Evolutionary conservation across 108 stramenopile species (phyloP).

Genomic region (Aurantiochytrium sp.): DNA sequence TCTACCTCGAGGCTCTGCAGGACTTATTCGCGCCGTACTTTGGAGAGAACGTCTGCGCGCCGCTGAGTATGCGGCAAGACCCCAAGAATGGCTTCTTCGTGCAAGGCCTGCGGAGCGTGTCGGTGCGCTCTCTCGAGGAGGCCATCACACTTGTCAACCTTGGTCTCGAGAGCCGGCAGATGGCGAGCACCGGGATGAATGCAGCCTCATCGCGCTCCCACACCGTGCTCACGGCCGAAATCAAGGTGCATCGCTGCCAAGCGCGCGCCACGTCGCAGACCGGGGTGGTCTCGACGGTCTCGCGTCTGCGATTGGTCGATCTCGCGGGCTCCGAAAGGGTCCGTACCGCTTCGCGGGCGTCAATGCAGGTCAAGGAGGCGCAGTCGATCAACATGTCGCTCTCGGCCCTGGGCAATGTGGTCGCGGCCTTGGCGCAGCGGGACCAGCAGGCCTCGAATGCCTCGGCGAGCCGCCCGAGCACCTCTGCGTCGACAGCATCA

Average conservation of each 20-base stretch:
- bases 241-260: background rate
- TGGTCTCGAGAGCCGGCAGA: slow-evolving; percentile 31
- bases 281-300: background rate
- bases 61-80: background rate
- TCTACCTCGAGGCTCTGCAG: slow-evolving; percentile 65
- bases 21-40: slow-evolving; percentile 54
- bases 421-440: slow-evolving; percentile 58
- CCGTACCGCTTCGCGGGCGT: slow-evolving; percentile 53
- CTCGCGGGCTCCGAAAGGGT: slow-evolving; percentile 76
- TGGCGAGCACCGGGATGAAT: slow-evolving; percentile 42
- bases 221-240: slow-evolving; percentile 32
- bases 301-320: slow-evolving; percentile 57
- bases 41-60: background rate
- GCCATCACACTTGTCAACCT: slow-evolving; percentile 28
- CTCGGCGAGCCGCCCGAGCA: background rate
- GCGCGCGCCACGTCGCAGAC: background rate
- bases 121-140: background rate
- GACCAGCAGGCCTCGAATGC: background rate
- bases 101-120: background rate
- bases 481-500: background rate
- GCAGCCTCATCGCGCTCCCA: slow-evolving; percentile 36
- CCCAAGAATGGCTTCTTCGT: slow-evolving; percentile 4
- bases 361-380: slow-evolving; percentile 60
- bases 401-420: slow-evolving; percentile 68
- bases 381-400: slow-evolving; percentile 68